phyloP scores from a whole-genome alignment of 768 basidiomycete genomes.

The Filobasidium wieringae region DNA sequence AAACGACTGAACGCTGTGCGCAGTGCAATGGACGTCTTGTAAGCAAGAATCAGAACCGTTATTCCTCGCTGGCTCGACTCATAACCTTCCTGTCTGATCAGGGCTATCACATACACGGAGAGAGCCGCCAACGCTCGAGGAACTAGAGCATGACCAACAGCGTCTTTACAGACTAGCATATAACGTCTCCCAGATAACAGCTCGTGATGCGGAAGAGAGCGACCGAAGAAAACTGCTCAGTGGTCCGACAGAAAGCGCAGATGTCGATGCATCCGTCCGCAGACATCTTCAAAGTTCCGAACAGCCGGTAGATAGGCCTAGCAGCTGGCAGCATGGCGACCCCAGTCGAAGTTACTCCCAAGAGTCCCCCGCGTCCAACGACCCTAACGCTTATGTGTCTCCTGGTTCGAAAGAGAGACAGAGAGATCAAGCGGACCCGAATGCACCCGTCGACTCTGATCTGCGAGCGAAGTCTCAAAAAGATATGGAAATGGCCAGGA shows the following conservation, averaged over 20 bases:
- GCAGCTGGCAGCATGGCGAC: neutral
- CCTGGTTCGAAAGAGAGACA: neutral
- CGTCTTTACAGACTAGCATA: constrained; percentile 1
- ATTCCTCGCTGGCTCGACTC: neutral
- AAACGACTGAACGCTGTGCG: neutral
- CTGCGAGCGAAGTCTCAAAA: constrained; percentile 3
- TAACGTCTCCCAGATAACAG: constrained; percentile 8
- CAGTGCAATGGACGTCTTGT: constrained; percentile 13
- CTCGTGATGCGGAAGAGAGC: constrained; percentile 4
- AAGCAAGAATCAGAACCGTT: neutral
- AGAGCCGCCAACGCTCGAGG: constrained; percentile 6
- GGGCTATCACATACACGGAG: constrained; percentile 4
- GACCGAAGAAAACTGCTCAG: constrained; percentile 1
- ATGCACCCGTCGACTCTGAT: constrained; percentile 3
- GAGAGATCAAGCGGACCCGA: constrained; percentile 1
- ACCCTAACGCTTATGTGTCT: neutral
- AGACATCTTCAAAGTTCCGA: neutral
- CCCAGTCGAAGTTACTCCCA: constrained; percentile 3
- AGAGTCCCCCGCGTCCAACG: constrained; percentile 3
- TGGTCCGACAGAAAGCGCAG: constrained; percentile 2
- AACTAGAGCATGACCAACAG: constrained; percentile 5
- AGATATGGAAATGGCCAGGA: constrained; percentile 5
- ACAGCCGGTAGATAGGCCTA: neutral
- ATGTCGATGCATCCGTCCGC: neutral
- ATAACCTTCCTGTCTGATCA: neutral